A percentile compares a stretch with the other conserved stretches of the same genome.
Conservation (phyloP, 805 yeast genomes). For the Metschnikowia baotianmanensis region DNA sequence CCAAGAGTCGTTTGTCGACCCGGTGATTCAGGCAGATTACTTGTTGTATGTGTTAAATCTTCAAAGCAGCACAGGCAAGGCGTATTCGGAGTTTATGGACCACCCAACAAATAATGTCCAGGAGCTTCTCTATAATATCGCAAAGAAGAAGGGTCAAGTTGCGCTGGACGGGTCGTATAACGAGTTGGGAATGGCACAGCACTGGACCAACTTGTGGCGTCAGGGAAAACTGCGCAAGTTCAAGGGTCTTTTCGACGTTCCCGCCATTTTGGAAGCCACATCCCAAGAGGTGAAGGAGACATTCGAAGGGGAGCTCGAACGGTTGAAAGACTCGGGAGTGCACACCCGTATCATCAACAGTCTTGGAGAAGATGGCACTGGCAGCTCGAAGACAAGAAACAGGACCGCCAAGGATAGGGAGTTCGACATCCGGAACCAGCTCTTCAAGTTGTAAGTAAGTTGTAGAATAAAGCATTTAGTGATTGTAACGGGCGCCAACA, state of each 20-base stretch:
- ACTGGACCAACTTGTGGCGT: slow-evolving; percentile 61
- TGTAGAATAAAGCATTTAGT: background rate
- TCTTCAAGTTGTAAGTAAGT: slow-evolving; percentile 31
- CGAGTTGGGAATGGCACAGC: slow-evolving; percentile 59
- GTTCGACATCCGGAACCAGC: slow-evolving; percentile 36
- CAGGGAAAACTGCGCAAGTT: slow-evolving; percentile 46
- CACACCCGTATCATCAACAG: slow-evolving; percentile 30
- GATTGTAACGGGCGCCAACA: background rate
- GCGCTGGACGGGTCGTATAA: slow-evolving; percentile 40
- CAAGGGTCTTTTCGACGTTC: slow-evolving; percentile 36
- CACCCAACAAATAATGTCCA: slow-evolving; percentile 73
- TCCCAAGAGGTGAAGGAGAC: slow-evolving; percentile 24
- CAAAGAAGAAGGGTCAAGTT: slow-evolving; percentile 37
- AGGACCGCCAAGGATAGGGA: slow-evolving; percentile 46
- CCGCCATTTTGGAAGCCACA: slow-evolving; percentile 31
- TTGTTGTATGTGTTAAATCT: slow-evolving; percentile 70
- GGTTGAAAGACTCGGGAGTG: slow-evolving; percentile 30
- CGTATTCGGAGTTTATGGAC: slow-evolving; percentile 45
- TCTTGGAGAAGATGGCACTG: slow-evolving; percentile 41
- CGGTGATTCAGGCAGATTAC: slow-evolving; percentile 83
- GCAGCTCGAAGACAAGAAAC: slow-evolving; percentile 32
- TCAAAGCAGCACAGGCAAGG: slow-evolving; percentile 47
- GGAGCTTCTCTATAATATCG: slow-evolving; percentile 50
- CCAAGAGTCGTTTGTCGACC: slow-evolving; percentile 67
- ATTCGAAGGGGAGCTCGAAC: slow-evolving; percentile 27